Base-by-base conservation (phyloP, 345 rosid genomes). In the Camelina laxa region DNA sequence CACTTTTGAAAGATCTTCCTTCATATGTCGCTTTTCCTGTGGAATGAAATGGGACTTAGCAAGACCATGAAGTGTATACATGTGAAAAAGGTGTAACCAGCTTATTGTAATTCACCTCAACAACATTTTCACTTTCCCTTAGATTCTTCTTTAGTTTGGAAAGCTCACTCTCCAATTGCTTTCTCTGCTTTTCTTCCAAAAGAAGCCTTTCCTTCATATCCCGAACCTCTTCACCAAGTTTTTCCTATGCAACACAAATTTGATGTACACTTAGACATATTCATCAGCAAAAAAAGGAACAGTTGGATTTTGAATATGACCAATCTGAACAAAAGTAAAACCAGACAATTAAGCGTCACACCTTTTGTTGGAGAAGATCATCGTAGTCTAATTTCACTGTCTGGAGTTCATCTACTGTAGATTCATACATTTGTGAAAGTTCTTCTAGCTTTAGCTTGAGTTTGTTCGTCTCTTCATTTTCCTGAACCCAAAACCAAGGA, bases 141-240 rank as follows among this genome's bases (percentile, higher is more conserved):
- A 73, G 69, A 57, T 65, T 75, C 86, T 73, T 88, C 83, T 89
- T 89, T 44, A 83, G 70, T 80, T 87, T 87, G 65, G 70, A 65
- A 57, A 91, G 80, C 74, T 91, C 97, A 70, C 80, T 53, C 74
- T 93, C 96, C 54, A 85, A 21, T 61, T 74, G 75, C 79, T 83
- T 91, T 81, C 94, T 82, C 82, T 78, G 88, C 62, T 85, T 83
- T 83, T 87, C 97, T 84, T 93, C 96, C 65, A 68, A 79, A 71
- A 76, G 42, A 51, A 89, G 94, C 83, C 81, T 84, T 83, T 84
- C 85, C 79, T 78, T 82, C 72, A 81, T 51, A 65, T 67, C 82
- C 30, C 65, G 70, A 71, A 91, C 86, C 77, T 89, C 97, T 79
- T 85, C 89, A 69, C 65, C 73, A 61, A 86, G 69, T 74, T 54